phyloP scores from a whole-genome alignment of 768 basidiomycete species.

The Lentinula raphanica region DNA sequence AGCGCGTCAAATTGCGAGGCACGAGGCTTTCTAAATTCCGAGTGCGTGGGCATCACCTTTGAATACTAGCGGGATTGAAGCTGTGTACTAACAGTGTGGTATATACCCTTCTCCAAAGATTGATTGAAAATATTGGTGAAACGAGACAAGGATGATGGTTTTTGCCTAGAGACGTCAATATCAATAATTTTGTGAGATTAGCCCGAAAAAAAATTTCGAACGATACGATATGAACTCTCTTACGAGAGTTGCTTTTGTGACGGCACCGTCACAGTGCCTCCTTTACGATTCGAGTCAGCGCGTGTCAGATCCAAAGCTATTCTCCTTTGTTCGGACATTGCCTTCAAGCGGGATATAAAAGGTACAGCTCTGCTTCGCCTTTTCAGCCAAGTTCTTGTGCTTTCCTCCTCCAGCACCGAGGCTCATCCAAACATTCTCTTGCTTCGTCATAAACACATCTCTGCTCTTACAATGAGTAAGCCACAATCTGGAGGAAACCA shows the following conservation, averaged over 20 bases:
- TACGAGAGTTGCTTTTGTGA: constrained; percentile 3
- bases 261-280: neutral
- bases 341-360: constrained; percentile 21
- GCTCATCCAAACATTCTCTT: neutral
- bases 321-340: neutral
- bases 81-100: neutral
- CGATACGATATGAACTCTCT: neutral
- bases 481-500: constrained; percentile 11
- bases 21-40: neutral
- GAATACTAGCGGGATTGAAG: neutral
- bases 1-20: neutral
- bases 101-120: neutral
- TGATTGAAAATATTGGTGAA: neutral
- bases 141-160: neutral
- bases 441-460: neutral
- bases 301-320: constrained; percentile 3
- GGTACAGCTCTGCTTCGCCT: neutral
- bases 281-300: constrained; percentile 1
- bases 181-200: neutral
- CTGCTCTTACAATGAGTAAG: constrained; percentile 16
- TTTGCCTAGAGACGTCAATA: neutral
- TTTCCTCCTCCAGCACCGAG: neutral
- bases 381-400: neutral
- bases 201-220: too few species aligned
- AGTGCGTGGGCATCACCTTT: neutral